Percentiles rank a stretch among this genome's conserved stretches.
Conservation (phyloP, 352 stramenopile species). For the Globisporangium abappressorium region DNA sequence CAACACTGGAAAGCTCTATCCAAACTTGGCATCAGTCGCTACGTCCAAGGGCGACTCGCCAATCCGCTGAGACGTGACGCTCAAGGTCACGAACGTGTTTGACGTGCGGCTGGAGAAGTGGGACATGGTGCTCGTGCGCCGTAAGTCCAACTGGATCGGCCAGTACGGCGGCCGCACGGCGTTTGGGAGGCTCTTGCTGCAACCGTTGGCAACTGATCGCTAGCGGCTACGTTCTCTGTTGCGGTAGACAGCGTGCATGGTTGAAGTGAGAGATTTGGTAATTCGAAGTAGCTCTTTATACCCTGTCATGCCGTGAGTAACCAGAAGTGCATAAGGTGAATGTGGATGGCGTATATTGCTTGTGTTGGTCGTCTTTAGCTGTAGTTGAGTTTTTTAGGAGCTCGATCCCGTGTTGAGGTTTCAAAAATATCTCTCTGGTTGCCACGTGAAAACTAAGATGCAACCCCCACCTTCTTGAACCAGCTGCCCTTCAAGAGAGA, state of each 20-base stretch:
- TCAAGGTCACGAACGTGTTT: slow-evolving; percentile 4
- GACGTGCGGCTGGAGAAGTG: slow-evolving; percentile 12
- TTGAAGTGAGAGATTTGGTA: no score
- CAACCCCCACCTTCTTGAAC: neutral
- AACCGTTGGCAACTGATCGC: neutral
- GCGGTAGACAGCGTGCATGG: no score
- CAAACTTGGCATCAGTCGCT: neutral
- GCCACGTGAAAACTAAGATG: neutral
- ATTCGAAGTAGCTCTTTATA: no score
- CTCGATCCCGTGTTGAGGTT: no score
- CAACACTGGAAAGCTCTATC: neutral
- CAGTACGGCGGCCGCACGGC: slow-evolving; percentile 5
- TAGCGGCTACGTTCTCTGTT: no score
- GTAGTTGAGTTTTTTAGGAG: no score
- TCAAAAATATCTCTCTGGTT: no score
- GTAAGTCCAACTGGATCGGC: slow-evolving; percentile 7
- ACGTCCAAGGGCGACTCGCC: neutral
- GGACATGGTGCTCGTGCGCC: slow-evolving; percentile 12
- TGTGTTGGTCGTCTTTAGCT: no score
- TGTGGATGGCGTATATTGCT: no score
- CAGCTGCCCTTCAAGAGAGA: no score
- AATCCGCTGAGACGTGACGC: neutral
- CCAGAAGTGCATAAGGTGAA: no score
- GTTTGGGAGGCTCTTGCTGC: slow-evolving; percentile 8
- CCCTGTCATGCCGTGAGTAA: no score